Evolutionary conservation across 2,329 filamentous ascomycete genomes (phyloP).

Genomic region (Sclerotinia borealis): DNA sequence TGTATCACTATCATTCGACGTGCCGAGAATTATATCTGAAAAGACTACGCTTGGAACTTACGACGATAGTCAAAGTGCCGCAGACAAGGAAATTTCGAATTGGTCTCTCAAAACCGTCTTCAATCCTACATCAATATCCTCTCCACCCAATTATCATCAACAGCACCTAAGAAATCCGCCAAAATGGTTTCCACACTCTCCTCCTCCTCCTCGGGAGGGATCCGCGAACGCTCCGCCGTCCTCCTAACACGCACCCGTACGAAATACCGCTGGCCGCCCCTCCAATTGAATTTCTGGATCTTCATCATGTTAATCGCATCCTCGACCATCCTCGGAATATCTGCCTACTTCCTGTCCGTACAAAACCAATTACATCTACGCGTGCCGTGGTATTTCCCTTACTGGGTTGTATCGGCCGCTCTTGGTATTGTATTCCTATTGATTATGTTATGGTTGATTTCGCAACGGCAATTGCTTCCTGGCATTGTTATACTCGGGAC

Average conservation of each 20-base stretch:
- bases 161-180: background rate
- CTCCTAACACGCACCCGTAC: constrained; percentile 22
- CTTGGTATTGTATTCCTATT: constrained; percentile 63
- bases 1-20: background rate
- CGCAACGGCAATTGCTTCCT: constrained; percentile 52
- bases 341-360: constrained; percentile 52
- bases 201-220: constrained; percentile 26
- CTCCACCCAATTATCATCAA: background rate
- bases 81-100: background rate
- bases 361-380: constrained; percentile 49
- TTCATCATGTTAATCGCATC: constrained; percentile 57
- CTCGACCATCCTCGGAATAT: constrained; percentile 54
- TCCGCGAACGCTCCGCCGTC: constrained; percentile 17
- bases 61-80: background rate
- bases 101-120: background rate
- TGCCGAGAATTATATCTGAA: background rate
- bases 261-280: constrained; percentile 61
- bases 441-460: constrained; percentile 57
- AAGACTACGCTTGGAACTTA: background rate
- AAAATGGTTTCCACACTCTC: constrained; percentile 27
- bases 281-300: constrained; percentile 62
- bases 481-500: constrained; percentile 61
- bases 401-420: constrained; percentile 52
- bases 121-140: background rate
- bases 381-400: constrained; percentile 63